Evolutionary conservation across 2,329 filamentous ascomycete genomes (phyloP).

Genomic region (Alternaria arborescens): DNA sequence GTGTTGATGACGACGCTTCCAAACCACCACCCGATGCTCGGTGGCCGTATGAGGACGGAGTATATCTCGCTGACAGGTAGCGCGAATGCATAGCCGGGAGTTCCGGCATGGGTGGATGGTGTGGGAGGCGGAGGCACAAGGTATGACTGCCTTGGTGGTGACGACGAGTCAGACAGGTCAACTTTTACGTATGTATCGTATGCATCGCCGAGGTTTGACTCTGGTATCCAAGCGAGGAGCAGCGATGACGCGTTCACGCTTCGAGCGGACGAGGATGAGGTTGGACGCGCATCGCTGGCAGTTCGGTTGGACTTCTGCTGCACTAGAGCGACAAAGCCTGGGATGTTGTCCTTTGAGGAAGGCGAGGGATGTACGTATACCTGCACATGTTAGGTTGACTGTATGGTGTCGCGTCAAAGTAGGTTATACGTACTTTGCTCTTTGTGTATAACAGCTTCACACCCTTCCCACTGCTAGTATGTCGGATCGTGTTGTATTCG

Average conservation of each 20-base stretch:
- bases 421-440: conserved; percentile 75
- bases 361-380: conserved; percentile 97
- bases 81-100: conserved; percentile 87
- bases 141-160: conserved; percentile 83
- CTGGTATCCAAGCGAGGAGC: conserved; percentile 91
- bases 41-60: conserved; percentile 86
- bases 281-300: conserved; percentile 45
- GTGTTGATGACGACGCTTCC: conserved; percentile 95
- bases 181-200: conserved; percentile 95
- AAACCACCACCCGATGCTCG: conserved; percentile 98
- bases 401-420: not conserved
- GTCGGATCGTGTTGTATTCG: conserved; percentile 92
- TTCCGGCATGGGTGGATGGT: conserved; percentile 75
- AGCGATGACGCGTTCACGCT: conserved; percentile 71
- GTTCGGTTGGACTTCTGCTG: conserved; percentile 74
- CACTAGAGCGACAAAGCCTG: conserved; percentile 90
- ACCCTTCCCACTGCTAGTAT: conserved; percentile 76
- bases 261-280: conserved; percentile 54
- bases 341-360: conserved; percentile 93
- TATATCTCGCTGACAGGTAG: conserved; percentile 91
- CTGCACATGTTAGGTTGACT: conserved; percentile 54
- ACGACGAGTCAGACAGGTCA: conserved; percentile 82
- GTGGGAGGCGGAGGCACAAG: conserved; percentile 92
- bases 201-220: conserved; percentile 82
- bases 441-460: conserved; percentile 96